A percentile compares a stretch with the other conserved stretches of the same genome.
Conservation (phyloP, 1,284 basidiomycete genomes). For the Waitea zeae region DNA sequence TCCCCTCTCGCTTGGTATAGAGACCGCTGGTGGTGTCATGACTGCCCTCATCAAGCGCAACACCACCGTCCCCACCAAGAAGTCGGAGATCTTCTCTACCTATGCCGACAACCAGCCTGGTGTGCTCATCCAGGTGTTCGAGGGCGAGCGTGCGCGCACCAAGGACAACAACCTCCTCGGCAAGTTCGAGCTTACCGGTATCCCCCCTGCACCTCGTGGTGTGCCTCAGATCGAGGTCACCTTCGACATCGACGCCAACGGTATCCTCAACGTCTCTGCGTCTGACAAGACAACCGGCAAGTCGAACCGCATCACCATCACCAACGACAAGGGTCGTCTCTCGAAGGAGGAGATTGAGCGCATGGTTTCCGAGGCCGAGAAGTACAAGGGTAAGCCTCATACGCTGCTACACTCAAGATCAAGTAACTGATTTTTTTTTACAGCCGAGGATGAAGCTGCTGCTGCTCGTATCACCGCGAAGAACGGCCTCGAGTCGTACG, state of each 20-base stretch:
- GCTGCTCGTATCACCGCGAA: slow-evolving; percentile 75
- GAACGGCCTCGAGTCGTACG: slow-evolving; percentile 84
- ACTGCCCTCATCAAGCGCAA: slow-evolving; percentile 96
- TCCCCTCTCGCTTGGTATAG: slow-evolving; percentile 93
- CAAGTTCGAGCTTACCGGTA: slow-evolving; percentile 97
- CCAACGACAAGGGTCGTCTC: slow-evolving; percentile 96
- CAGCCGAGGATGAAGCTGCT: slow-evolving; percentile 72
- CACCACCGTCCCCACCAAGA: slow-evolving; percentile 98
- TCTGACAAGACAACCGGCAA: slow-evolving; percentile 97
- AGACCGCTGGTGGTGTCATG: slow-evolving; percentile 99
- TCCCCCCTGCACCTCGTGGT: slow-evolving; percentile 96
- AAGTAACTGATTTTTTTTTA: slow-evolving; percentile 12
- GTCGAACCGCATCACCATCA: slow-evolving; percentile 92
- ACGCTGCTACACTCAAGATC: slow-evolving; percentile 19
- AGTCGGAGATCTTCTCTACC: slow-evolving; percentile 97
- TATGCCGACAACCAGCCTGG: slow-evolving; percentile 99
- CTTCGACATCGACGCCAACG: slow-evolving; percentile 98
- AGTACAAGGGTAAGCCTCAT: too few relatives aligned
- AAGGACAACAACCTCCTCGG: slow-evolving; percentile 99
- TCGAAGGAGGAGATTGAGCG: slow-evolving; percentile 98
- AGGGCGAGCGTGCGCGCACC: slow-evolving; percentile 97
- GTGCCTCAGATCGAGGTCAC: slow-evolving; percentile 97
- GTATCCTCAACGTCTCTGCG: slow-evolving; percentile 93
- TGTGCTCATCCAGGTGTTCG: slow-evolving; percentile 97
- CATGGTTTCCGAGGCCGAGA: slow-evolving; percentile 90